Evolutionary conservation across 139 green algal species (phyloP).

Genomic region (Chlorella sp.): DNA sequence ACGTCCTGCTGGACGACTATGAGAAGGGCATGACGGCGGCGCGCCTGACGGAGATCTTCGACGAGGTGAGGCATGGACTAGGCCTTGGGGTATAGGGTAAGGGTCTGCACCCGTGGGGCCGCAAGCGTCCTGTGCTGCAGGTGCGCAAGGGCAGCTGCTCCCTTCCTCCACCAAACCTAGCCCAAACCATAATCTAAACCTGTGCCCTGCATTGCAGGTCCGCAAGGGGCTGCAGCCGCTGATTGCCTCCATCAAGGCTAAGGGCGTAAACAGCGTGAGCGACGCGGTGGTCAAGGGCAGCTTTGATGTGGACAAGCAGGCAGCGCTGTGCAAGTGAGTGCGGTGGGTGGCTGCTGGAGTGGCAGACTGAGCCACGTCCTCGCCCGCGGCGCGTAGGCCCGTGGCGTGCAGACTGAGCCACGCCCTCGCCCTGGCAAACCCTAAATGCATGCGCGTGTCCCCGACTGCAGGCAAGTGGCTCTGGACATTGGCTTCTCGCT

Average conservation of each 20-base stretch:
- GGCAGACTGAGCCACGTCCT: no score
- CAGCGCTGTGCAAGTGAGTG: slow-evolving; percentile 29
- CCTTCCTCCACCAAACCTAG: no score
- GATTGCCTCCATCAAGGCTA: slow-evolving; percentile 47
- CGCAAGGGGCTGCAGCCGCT: slow-evolving; percentile 61
- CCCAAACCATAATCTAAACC: no score
- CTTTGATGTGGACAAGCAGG: slow-evolving; percentile 45
- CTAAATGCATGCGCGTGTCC: no score
- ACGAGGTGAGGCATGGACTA: slow-evolving; percentile 20
- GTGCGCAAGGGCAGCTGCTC: no score
- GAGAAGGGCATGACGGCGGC: slow-evolving; percentile 73
- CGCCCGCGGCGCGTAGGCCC: no score
- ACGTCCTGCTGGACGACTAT: slow-evolving; percentile 82
- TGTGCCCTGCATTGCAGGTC: slow-evolving; percentile 40
- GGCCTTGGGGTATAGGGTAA: no score
- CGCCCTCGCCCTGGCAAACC: no score
- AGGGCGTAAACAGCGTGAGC: slow-evolving; percentile 29
- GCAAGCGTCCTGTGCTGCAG: no score
- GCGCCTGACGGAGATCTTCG: slow-evolving; percentile 80
- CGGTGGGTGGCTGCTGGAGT: no score
- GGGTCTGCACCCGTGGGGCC: no score
- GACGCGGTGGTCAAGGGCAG: slow-evolving; percentile 45
- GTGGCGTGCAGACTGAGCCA: no score
- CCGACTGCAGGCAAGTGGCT: slow-evolving; percentile 38
- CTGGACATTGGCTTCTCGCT: slow-evolving; percentile 74